Percentiles rank a stretch among this genome's conserved stretches.
phyloP scores from a whole-genome alignment of 371 early-diverging fungal genomes.

The Mucor lusitanicus region DNA sequence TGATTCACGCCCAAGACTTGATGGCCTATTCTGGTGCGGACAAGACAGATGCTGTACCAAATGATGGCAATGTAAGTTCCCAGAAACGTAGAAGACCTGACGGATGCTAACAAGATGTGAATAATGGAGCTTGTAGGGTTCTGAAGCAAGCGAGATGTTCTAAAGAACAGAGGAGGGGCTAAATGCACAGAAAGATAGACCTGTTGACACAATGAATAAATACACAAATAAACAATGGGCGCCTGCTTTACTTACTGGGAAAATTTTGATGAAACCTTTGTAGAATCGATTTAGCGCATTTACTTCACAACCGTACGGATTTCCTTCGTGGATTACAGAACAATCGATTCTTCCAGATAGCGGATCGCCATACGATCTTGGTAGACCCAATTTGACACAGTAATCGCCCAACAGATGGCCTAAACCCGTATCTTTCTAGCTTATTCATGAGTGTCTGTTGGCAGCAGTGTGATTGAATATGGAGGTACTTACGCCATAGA shows the following conservation, averaged over 20 bases:
- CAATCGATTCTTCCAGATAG: conserved; percentile 46
- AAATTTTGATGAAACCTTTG: conserved; percentile 48
- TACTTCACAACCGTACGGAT: conserved; percentile 42
- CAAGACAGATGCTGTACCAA: conserved; percentile 63
- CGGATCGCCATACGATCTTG: conserved; percentile 41
- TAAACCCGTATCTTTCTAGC: conserved; percentile 42
- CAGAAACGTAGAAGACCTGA: conserved; percentile 64
- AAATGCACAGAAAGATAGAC: conserved; percentile 65
- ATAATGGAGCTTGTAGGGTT: conserved; percentile 34
- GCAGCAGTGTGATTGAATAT: not conserved
- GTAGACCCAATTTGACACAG: conserved; percentile 41
- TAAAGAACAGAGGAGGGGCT: conserved; percentile 59
- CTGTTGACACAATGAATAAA: conserved; percentile 18
- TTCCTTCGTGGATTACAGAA: conserved; percentile 45
- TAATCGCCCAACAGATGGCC: conserved; percentile 36
- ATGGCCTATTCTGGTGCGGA: conserved; percentile 55
- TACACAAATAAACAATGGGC: not conserved
- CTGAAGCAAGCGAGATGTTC: conserved; percentile 37
- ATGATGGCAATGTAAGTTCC: conserved; percentile 60
- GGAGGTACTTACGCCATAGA: conserved; percentile 53
- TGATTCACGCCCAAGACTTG: conserved; percentile 40
- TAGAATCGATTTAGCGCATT: conserved; percentile 42
- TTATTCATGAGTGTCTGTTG: not conserved
- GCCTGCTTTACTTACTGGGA: conserved; percentile 29
- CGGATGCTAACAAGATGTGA: conserved; percentile 48